A percentile compares a stretch with the other conserved stretches of the same genome.
Conservation (phyloP, 31 red algal genomes). For the Asparagopsis taxiformis region DNA sequence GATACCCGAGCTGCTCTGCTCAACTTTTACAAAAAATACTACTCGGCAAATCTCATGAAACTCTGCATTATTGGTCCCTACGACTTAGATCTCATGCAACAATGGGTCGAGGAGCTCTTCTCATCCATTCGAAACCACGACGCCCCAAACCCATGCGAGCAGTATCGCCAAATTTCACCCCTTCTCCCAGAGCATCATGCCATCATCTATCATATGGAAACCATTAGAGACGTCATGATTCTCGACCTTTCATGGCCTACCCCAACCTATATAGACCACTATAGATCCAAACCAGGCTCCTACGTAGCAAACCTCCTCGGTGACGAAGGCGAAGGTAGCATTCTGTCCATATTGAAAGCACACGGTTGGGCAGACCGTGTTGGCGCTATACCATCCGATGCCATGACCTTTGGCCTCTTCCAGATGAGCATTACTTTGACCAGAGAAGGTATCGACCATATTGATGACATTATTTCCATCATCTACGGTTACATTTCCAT, state of each 20-base stretch:
- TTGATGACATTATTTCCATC: constrained; percentile 33
- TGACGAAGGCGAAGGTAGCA: constrained; percentile 76
- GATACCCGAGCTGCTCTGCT: constrained; percentile 70
- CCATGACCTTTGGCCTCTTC: constrained; percentile 44
- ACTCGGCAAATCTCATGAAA: constrained; percentile 96
- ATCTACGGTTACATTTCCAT: constrained; percentile 58
- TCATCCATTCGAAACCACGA: constrained; percentile 67
- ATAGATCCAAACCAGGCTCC: constrained; percentile 57
- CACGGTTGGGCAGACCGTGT: constrained; percentile 61
- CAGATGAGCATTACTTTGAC: constrained; percentile 61
- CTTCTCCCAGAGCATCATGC: constrained; percentile 38
- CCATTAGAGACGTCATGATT: constrained; percentile 67
- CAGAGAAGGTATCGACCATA: constrained; percentile 37
- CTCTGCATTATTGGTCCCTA: constrained; percentile 71
- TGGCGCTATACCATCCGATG: constrained; percentile 5
- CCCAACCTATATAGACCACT: constrained; percentile 41
- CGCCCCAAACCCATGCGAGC: constrained; percentile 31
- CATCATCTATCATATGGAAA: constrained; percentile 39
- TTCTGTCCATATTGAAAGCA: constrained; percentile 48
- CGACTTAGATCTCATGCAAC: constrained; percentile 62
- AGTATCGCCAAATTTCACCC: constrained; percentile 42
- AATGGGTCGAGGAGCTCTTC: constrained; percentile 78
- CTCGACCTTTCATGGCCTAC: constrained; percentile 67
- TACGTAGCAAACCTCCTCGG: constrained; percentile 76
- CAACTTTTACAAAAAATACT: constrained; percentile 81